phyloP scores from a whole-genome alignment of 2,329 filamentous ascomycete genomes.

The Ceratocystis cubensis region DNA sequence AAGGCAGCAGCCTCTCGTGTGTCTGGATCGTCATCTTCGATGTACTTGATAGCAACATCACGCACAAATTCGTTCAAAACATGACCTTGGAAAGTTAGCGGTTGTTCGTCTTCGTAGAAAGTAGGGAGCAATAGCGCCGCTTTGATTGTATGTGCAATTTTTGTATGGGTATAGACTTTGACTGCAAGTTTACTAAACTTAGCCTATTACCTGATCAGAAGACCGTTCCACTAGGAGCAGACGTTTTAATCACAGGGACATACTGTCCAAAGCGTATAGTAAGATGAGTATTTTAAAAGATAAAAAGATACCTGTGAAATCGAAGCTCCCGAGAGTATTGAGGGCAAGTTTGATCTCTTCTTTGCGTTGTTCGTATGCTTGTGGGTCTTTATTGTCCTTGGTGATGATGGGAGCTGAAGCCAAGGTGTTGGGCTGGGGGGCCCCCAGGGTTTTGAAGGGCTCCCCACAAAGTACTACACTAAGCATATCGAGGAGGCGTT shows the following conservation, averaged over 20 bases:
- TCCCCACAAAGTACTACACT: slow-evolving; percentile 87
- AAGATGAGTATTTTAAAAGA: not conserved
- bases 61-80: slow-evolving; percentile 97
- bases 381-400: slow-evolving; percentile 74
- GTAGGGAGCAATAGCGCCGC: not conserved
- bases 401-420: slow-evolving; percentile 69
- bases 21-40: slow-evolving; percentile 87
- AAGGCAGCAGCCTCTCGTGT: slow-evolving; percentile 89
- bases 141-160: slow-evolving; percentile 1
- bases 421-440: slow-evolving; percentile 70
- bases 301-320: slow-evolving; percentile 48
- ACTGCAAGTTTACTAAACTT: not conserved
- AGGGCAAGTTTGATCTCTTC: slow-evolving; percentile 84
- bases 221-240: slow-evolving; percentile 12
- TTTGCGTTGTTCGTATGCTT: slow-evolving; percentile 68
- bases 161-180: not conserved
- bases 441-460: slow-evolving; percentile 82
- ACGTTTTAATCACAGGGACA: not conserved
- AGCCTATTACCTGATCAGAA: not conserved
- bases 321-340: slow-evolving; percentile 93
- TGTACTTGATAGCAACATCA: slow-evolving; percentile 94
- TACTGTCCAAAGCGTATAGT: slow-evolving; percentile 20
- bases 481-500: slow-evolving; percentile 84
- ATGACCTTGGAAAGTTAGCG: slow-evolving; percentile 41
- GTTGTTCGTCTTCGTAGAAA: not conserved